Evolutionary conservation across 352 stramenopile genomes (phyloP).

Genomic region (Phytophthora foliorum): DNA sequence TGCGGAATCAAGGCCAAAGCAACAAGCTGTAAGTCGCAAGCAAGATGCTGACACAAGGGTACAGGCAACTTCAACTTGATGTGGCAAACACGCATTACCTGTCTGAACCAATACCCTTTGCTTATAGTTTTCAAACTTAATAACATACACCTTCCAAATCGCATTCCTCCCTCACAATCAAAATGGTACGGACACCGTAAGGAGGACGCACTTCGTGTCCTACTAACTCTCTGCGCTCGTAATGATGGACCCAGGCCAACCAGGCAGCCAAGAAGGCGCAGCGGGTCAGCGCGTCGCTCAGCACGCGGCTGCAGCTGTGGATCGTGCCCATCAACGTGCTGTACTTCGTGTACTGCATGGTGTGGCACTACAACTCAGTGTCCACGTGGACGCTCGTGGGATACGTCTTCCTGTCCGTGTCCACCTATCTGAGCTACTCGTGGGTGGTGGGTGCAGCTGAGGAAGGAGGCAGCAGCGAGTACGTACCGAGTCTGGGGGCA

Average conservation of each 20-base stretch:
- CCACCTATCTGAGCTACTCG: slow-evolving; percentile 84
- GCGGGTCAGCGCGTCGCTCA: slow-evolving; percentile 71
- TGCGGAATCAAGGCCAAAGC: not conserved
- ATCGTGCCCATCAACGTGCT: slow-evolving; percentile 87
- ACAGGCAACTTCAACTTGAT: slow-evolving; percentile 12
- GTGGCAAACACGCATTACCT: too few species aligned
- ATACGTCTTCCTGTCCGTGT: slow-evolving; percentile 69
- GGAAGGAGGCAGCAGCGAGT: slow-evolving; percentile 86
- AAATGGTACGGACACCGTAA: slow-evolving; percentile 36
- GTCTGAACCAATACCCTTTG: slow-evolving; percentile 2
- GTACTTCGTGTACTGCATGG: slow-evolving; percentile 80
- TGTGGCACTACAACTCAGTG: slow-evolving; percentile 77
- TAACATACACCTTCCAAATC: not conserved
- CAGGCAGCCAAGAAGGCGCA: slow-evolving; percentile 90
- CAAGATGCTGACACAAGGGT: too few species aligned
- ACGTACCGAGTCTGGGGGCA: slow-evolving; percentile 15
- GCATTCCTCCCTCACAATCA: slow-evolving; percentile 8
- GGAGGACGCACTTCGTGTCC: not conserved
- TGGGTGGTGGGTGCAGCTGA: slow-evolving; percentile 84
- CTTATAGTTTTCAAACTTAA: not conserved
- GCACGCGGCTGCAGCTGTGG: slow-evolving; percentile 76
- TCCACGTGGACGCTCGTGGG: slow-evolving; percentile 77
- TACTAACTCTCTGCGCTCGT: not conserved
- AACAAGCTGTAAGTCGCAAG: not conserved
- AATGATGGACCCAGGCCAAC: slow-evolving; percentile 62